phyloP scores from a whole-genome alignment of 108 stramenopile genomes.

The Nitzschia inconspicua region DNA sequence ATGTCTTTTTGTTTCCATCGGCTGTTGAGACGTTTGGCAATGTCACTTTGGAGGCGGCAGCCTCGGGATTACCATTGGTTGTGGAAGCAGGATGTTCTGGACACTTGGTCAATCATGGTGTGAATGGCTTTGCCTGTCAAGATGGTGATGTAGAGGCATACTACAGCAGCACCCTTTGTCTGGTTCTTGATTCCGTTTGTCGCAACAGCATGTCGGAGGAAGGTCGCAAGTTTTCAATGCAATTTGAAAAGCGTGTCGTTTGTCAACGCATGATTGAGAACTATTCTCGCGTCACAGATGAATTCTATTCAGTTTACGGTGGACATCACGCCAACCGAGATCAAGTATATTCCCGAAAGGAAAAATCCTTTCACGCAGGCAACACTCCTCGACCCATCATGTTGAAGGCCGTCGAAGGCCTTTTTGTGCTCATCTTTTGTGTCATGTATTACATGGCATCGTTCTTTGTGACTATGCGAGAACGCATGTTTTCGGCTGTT shows the following conservation, averaged over 20 bases:
- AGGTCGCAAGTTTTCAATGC: slow-evolving; percentile 20
- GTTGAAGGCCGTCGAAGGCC: slow-evolving; percentile 25
- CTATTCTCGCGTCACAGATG: slow-evolving; percentile 43
- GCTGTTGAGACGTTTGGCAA: slow-evolving; percentile 84
- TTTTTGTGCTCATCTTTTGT: slow-evolving; percentile 35
- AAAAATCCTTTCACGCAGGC: slow-evolving; percentile 38
- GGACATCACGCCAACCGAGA: slow-evolving; percentile 56
- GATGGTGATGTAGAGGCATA: slow-evolving; percentile 44
- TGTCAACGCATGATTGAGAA: slow-evolving; percentile 49
- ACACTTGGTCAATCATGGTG: slow-evolving; percentile 51
- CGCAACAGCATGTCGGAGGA: slow-evolving; percentile 29
- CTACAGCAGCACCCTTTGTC: slow-evolving; percentile 36
- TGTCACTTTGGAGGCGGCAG: slow-evolving; percentile 82
- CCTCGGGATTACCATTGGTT: slow-evolving; percentile 79
- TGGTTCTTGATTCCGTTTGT: slow-evolving; percentile 30
- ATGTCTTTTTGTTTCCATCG: slow-evolving; percentile 81
- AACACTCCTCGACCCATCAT: slow-evolving; percentile 36
- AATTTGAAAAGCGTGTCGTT: slow-evolving; percentile 41
- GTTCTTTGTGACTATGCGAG: slow-evolving; percentile 4
- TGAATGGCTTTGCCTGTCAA: slow-evolving; percentile 50
- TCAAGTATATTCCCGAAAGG: slow-evolving; percentile 23
- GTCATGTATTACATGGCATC: slow-evolving; percentile 27
- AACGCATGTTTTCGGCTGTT: background rate
- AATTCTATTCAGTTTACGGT: slow-evolving; percentile 43
- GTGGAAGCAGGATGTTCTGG: slow-evolving; percentile 68